Percentiles rank a stretch among this genome's conserved stretches.
These are phyloP conservation scores for Debaryomyces psychrophilus DNA, from an alignment of 1,139 yeast species.

Conservation along the genomic window DNA sequence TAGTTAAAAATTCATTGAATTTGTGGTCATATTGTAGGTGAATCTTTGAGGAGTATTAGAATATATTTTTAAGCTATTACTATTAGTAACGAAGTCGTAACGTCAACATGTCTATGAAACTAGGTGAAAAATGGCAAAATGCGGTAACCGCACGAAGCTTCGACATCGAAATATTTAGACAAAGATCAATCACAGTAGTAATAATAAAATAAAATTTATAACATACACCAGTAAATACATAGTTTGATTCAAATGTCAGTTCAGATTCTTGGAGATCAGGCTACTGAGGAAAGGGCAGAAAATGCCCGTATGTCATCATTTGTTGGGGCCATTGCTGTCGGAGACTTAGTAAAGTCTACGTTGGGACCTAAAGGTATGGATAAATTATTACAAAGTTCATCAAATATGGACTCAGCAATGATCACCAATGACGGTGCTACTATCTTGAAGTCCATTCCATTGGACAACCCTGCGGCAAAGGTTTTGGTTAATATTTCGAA, in stretches of 20 bases:
- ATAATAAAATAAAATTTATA: constrained; percentile 1
- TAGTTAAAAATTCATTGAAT: neutral
- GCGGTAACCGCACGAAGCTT: constrained; percentile 6
- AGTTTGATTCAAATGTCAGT: constrained; percentile 56
- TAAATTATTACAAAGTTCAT: constrained; percentile 84
- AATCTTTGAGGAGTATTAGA: too few relatives aligned
- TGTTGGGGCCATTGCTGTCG: constrained; percentile 98
- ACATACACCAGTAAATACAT: neutral
- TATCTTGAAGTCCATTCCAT: constrained; percentile 87
- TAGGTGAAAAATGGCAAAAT: constrained; percentile 6
- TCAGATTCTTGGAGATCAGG: constrained; percentile 95
- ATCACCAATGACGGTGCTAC: constrained; percentile 99
- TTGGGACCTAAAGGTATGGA: constrained; percentile 99
- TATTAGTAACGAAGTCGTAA: neutral
- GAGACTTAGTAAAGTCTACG: constrained; percentile 93
- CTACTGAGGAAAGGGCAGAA: constrained; percentile 95
- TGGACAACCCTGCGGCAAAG: constrained; percentile 98
- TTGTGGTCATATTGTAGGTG: too few relatives aligned
- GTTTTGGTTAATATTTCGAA: constrained; percentile 93
- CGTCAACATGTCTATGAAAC: neutral
- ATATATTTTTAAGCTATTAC: neutral
- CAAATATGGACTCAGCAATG: constrained; percentile 68
- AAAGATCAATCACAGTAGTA: constrained; percentile 2
- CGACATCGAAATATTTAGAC: constrained; percentile 11
- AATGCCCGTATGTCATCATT: constrained; percentile 96